These are phyloP conservation scores for Blastobotrys elegans DNA, from an alignment of 1,139 yeast species.

Conservation along the genomic window DNA sequence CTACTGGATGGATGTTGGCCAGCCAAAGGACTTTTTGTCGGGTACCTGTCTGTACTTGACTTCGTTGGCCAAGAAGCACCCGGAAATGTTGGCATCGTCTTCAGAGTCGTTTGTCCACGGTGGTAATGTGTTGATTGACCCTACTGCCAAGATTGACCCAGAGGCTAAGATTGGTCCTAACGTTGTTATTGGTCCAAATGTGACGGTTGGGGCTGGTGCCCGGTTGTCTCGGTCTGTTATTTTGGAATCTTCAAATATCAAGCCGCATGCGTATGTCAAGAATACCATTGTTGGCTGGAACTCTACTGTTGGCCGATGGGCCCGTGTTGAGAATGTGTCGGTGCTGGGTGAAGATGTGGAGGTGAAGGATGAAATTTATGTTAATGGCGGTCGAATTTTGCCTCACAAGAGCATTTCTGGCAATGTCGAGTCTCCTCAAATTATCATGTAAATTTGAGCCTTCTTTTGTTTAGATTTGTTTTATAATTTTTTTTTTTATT, in stretches of 20 bases:
- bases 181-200: conserved; percentile 97
- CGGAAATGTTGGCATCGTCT: conserved; percentile 60
- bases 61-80: conserved; percentile 75
- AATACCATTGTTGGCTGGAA: conserved; percentile 99
- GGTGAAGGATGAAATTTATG: conserved; percentile 96
- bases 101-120: conserved; percentile 69
- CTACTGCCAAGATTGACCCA: conserved; percentile 89
- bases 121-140: conserved; percentile 94
- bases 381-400: conserved; percentile 97
- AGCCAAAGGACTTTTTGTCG: conserved; percentile 98
- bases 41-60: conserved; percentile 93
- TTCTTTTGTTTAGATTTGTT: neutral
- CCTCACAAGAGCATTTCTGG: conserved; percentile 97
- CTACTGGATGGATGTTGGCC: conserved; percentile 99
- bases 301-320: conserved; percentile 98
- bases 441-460: conserved; percentile 68
- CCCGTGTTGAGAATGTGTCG: conserved; percentile 96
- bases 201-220: conserved; percentile 95
- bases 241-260: conserved; percentile 83
- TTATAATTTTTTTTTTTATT: neutral
- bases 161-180: conserved; percentile 97
- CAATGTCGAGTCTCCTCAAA: conserved; percentile 95
- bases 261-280: conserved; percentile 97
- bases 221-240: conserved; percentile 95
- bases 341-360: conserved; percentile 99